Evolutionary conservation across 768 basidiomycete genomes (phyloP).

Genomic region (Tulasnella calospora): DNA sequence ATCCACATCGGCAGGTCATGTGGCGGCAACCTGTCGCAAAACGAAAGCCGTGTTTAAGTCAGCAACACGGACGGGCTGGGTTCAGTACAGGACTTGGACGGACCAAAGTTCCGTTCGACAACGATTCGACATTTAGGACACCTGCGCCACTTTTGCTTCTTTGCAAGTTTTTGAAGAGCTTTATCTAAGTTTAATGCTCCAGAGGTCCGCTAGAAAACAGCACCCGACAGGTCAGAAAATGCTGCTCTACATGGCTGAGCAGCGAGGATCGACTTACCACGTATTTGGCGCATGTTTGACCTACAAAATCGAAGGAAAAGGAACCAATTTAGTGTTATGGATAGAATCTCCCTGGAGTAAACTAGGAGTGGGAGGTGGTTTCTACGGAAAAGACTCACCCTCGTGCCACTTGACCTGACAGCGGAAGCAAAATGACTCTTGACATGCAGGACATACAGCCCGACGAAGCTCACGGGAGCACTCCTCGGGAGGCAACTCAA

Average conservation of each 20-base stretch:
- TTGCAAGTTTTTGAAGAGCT: neutral
- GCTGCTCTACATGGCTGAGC: neutral
- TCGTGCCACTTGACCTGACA: conserved; percentile 8
- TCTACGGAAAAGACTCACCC: neutral
- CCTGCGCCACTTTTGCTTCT: neutral
- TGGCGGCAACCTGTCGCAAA: neutral
- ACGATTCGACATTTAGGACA: conserved; percentile 3
- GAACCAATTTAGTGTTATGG: too few relatives aligned
- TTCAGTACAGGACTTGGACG: too few relatives aligned
- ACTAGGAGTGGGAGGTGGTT: neutral
- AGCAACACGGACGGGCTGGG: too few relatives aligned
- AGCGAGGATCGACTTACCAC: neutral
- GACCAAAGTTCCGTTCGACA: neutral
- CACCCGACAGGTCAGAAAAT: neutral
- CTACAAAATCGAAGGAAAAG: neutral
- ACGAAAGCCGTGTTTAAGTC: too few relatives aligned
- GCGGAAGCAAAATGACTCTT: conserved; percentile 1
- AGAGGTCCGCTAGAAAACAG: neutral
- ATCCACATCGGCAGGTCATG: neutral
- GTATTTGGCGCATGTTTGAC: neutral
- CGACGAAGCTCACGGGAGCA: neutral
- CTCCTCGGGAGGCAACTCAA: neutral
- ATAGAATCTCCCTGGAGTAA: too few relatives aligned
- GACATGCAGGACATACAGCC: conserved; percentile 12
- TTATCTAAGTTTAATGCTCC: neutral